A percentile compares a stretch with the other conserved stretches of the same genome.
Evolutionary conservation across 805 yeast genomes (phyloP).

Genomic region (Zygosaccharomyces bailii): DNA sequence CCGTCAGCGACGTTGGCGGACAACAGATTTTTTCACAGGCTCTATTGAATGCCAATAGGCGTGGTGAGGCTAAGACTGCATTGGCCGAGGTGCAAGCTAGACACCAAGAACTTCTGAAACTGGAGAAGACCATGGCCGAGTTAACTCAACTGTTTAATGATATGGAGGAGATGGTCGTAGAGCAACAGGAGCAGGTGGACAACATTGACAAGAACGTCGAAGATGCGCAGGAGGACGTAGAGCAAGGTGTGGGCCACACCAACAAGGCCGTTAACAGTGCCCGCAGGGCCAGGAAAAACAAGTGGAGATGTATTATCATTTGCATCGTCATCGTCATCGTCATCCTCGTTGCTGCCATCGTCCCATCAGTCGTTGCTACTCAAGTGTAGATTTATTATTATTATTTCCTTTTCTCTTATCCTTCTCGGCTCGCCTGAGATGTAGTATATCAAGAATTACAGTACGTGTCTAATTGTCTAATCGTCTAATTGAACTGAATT

Average conservation of each 20-base stretch:
- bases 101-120: conserved; percentile 90
- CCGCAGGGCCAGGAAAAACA: conserved; percentile 85
- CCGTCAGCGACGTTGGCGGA: conserved; percentile 77
- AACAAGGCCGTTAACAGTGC: conserved; percentile 86
- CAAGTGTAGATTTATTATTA: conserved; percentile 10
- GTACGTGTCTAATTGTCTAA: conserved; percentile 7
- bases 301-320: conserved; percentile 77
- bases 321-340: conserved; percentile 55
- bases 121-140: conserved; percentile 94
- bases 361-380: conserved; percentile 37
- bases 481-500: conserved; percentile 8
- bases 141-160: conserved; percentile 91
- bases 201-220: conserved; percentile 77
- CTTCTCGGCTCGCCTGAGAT: conserved; percentile 9
- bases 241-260: conserved; percentile 92
- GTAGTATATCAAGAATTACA: conserved; percentile 13
- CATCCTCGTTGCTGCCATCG: conserved; percentile 67
- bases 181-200: conserved; percentile 85
- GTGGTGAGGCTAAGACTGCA: conserved; percentile 94
- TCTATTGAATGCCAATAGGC: conserved; percentile 75
- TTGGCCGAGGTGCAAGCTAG: conserved; percentile 93
- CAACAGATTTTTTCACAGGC: conserved; percentile 96
- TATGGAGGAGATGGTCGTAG: conserved; percentile 93
- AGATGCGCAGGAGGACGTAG: conserved; percentile 84
- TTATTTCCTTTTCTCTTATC: background rate